Base-by-base conservation (phyloP, 1,284 basidiomycete species). In the Leccinum pachyderme region DNA sequence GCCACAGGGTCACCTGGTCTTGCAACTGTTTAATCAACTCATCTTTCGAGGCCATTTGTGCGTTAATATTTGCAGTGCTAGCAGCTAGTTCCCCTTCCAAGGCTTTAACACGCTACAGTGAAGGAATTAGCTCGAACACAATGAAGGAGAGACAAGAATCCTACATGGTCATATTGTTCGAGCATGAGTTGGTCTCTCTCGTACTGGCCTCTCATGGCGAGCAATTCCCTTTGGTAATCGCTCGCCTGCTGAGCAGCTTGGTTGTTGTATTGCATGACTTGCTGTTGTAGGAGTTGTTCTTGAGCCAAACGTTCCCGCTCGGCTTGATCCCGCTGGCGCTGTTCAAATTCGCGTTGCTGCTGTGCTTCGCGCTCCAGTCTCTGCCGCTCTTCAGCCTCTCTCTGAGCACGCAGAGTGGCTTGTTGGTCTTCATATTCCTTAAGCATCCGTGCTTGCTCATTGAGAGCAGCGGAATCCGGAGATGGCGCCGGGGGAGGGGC, bases 341-440 rank as follows among this genome's bases (percentile, higher is more conserved):
- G 89, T 65, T 96, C 95, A 66, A 96, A 98, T 66, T 98, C 95
- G 43, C 80, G 81, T 65, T 94, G 92, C 64, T 95, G 91, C 54
- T 87, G 84, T 33, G 83, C 83, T 66, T 97, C 89, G 43, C 83
- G 77, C 54, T 95, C 92, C 28, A 84, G 78, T 52, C 93, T 85
- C 15, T 80, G 81, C 28, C 83, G 84, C 68, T 95, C 91, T 67
- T 97, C 96, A 0, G 82, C 83, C 60, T 95, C 92, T 51, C 93
- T 84, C 59, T 90, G 82, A 27, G 89, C 81, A 46, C 86, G 81
- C 28, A 98, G 76, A 2, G 89, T 86, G 24, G 86, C 82, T 68
- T 99, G 97, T 71, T 98, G 94, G 47, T 95, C 90, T 72, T 99
- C 97, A 68, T 98, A 99, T 71, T 98, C 86, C 68, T 96, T 95